Base-by-base conservation (phyloP, 164 flowering plant species). In the Sedum album region DNA sequence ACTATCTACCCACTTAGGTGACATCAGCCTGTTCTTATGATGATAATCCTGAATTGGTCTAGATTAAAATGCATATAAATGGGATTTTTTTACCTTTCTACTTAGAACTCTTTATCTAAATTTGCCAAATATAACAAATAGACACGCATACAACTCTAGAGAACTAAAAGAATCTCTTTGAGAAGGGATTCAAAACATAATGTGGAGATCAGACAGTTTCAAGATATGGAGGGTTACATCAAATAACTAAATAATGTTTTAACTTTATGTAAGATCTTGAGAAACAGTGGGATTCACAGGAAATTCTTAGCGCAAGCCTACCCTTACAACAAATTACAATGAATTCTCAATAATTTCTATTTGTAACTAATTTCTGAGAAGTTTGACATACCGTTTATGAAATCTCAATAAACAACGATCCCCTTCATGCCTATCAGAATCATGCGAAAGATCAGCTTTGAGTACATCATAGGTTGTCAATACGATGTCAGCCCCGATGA, bases 401-500 rank as follows among this genome's bases (percentile, higher is more conserved):
- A 84, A 91, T 87, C 98, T 88, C 89, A 94, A 75, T 69, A 80
- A 60, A 74, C 86, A 93, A 0, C 91, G 87, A 79, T 91, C 96
- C 51, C 97, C 93, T 79, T 86, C 95, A 77, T 89, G 89, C 80
- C 98, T 84, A 69, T 91, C 97, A 69, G 84, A 78, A 76, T 91
- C 99, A 76, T 91, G 97, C 15, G 92, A 88, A 17, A 91, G 74
- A 75, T 94, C 99, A 70, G 88, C 97, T 76, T 81, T 90, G 66
- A 94, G 84, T n/a, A 89, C 87, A 78, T 94, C 99, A 78, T 94
- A 94, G 31, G 97, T 87, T 72, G 99, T 94, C 70, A 94, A 74
- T 28, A 94, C 96, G 70, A 94, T 84, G 72, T 94, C 97, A 76
- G 93, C 87, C 77, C 65, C 71, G 64, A 85, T 75, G 69, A 94